Percentiles rank a stretch among this genome's conserved stretches.
Evolutionary conservation across 495 filamentous ascomycete species (phyloP).

Genomic region (Penicillium turbatum): DNA sequence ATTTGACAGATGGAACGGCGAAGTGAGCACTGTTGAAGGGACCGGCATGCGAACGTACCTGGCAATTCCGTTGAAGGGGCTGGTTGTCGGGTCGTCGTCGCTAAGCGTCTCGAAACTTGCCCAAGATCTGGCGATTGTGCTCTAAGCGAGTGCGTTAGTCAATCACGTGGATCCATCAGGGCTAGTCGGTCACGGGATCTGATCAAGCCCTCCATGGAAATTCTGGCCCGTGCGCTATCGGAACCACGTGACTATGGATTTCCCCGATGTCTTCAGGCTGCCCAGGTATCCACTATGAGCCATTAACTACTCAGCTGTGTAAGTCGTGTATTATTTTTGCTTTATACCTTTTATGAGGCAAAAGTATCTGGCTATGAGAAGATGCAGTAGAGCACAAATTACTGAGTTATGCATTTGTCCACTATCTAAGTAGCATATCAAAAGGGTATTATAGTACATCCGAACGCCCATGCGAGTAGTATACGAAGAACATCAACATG

Average conservation of each 20-base stretch:
- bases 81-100: constrained; percentile 50
- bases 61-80: constrained; percentile 50
- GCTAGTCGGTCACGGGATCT: constrained; percentile 35
- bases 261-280: neutral
- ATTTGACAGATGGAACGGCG: neutral
- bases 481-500: constrained; percentile 8
- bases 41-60: constrained; percentile 35
- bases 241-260: neutral
- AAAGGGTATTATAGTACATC: constrained; percentile 27
- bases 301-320: neutral
- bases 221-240: neutral
- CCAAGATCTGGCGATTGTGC: constrained; percentile 34
- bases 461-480: constrained; percentile 16
- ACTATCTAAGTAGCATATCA: constrained; percentile 4
- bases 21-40: neutral
- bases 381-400: neutral
- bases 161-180: constrained; percentile 17
- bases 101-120: constrained; percentile 44
- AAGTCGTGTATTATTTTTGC: neutral
- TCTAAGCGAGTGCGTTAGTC: constrained; percentile 40
- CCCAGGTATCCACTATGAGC: neutral
- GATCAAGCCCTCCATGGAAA: constrained; percentile 1
- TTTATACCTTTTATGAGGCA: neutral
- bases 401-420: neutral
- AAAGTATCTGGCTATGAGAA: too few relatives aligned